Conservation (phyloP, 495 filamentous ascomycete species). For the Penicillium atrosanguineum region DNA sequence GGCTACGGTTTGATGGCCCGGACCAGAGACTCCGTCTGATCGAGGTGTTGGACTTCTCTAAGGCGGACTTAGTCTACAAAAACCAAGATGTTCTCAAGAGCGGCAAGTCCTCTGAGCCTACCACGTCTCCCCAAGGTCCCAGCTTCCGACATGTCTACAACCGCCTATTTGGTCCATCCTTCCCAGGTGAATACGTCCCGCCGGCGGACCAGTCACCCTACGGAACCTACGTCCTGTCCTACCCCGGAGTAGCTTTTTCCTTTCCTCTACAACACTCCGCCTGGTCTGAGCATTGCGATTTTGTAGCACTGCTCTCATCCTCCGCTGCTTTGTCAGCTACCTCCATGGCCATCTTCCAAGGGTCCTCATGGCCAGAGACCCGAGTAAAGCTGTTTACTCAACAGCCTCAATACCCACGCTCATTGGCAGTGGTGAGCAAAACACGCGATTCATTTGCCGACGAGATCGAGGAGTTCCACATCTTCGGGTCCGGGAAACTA, state of each 20-base stretch:
- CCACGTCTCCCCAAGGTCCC: slow-evolving; percentile 57
- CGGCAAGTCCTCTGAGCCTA: slow-evolving; percentile 41
- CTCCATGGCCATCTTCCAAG: slow-evolving; percentile 85
- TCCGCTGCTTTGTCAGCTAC: slow-evolving; percentile 68
- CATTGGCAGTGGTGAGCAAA: slow-evolving; percentile 53
- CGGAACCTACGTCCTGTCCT: slow-evolving; percentile 81
- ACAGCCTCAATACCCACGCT: slow-evolving; percentile 63
- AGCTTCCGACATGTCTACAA: slow-evolving; percentile 90
- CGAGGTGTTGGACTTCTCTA: slow-evolving; percentile 89
- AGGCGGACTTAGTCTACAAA: slow-evolving; percentile 78
- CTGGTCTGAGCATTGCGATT: slow-evolving; percentile 81
- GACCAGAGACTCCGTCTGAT: slow-evolving; percentile 89
- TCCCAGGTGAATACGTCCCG: slow-evolving; percentile 83
- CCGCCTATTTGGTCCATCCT: slow-evolving; percentile 84
- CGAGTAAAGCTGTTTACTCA: slow-evolving; percentile 73
- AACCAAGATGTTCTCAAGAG: slow-evolving; percentile 77
- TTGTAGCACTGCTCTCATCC: slow-evolving; percentile 81
- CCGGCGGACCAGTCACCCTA: slow-evolving; percentile 51
- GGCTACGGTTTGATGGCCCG: slow-evolving; percentile 88
- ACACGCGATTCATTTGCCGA: slow-evolving; percentile 65
- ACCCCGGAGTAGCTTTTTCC: slow-evolving; percentile 88
- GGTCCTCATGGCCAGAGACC: slow-evolving; percentile 83
- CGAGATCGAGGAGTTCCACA: slow-evolving; percentile 75
- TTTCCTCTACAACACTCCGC: slow-evolving; percentile 74
- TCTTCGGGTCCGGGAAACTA: slow-evolving; percentile 71